Conservation (phyloP, 148 eudicot genomes). For the Nepenthes mirabilis region DNA sequence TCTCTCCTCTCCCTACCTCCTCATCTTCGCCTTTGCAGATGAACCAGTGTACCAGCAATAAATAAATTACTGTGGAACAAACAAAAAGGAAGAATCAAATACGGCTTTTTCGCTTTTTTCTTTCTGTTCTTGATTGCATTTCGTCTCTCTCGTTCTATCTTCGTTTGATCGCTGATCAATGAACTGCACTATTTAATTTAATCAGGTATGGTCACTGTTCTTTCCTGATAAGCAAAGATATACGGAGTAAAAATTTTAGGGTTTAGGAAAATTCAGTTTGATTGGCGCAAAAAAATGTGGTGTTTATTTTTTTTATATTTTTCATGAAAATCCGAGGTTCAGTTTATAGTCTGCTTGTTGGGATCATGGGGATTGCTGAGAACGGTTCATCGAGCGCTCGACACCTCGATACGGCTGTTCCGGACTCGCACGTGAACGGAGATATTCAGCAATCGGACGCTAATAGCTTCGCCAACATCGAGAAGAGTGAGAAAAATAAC, state of each 20-base stretch:
- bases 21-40: conserved; percentile 1
- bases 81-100: not conserved
- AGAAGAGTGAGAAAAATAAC: conserved; percentile 6
- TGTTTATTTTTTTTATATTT: no score
- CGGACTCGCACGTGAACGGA: conserved; percentile 4
- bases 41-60: conserved; percentile 3
- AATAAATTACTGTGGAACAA: not conserved
- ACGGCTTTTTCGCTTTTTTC: not conserved
- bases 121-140: not conserved
- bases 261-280: not conserved
- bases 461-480: conserved; percentile 15
- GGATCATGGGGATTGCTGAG: conserved; percentile 67
- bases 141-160: not conserved
- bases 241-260: not conserved
- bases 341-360: not conserved
- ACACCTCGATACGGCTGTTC: conserved; percentile 16
- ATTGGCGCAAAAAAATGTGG: not conserved
- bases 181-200: conserved; percentile 8
- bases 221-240: not conserved
- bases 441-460: conserved; percentile 36
- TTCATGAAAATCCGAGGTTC: no score
- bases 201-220: conserved; percentile 12
- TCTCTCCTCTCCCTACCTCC: conserved; percentile 2
- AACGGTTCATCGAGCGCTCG: conserved; percentile 29
- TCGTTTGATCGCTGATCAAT: conserved; percentile 5